Evolutionary conservation across 176 grass and related monocot genomes (phyloP), one percentile per base, ranked within the genome.

Genomic region (Chrysopogon serrulatus): DNA sequence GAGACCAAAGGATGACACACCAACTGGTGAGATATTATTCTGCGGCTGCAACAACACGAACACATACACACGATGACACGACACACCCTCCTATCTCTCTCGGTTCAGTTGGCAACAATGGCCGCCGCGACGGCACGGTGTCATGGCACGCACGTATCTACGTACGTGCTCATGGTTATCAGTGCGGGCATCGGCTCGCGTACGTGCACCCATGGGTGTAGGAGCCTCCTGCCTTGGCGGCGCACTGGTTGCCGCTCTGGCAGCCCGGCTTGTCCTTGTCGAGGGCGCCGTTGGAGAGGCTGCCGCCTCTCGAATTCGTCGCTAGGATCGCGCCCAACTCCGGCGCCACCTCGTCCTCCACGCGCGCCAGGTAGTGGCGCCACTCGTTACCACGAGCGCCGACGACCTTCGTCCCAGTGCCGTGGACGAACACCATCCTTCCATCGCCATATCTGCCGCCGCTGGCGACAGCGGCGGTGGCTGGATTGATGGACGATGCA

Each of bases 201-300:
- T 35, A 80, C 30, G 34, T 62, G 67, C 86, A 91, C 81, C 27
- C 72, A 72, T 2, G 86, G 77, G n/a, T 85, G 80, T 60, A 94
- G 70, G 43, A 16, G 8, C 48, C 73, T 9, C 8, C 23, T 2
- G 19, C 66, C 47, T 0, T 39, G 66, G 1, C 48, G 10, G 34
- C 16, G 48, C 79, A 71, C 16, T 24, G 67, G 3, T 0, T 1
- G n/a, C 10, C 6, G 1, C 8, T 13, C 28, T 2, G 77, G 66
- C 65, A 71, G 10, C 0, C 5, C 65, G 4, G 4, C 32, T 4
- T 30, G 79, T 12, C 0, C 45, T 1, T 18, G 0, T 37, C 1
- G 6, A 82, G 5, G 24, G 66, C 10, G 24, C 0, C 3, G 24
- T 4, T 0, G 33, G 62, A 65, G 62, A 33, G 7, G 30, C 62